A percentile compares a stretch with the other conserved stretches of the same genome.
Conservation (phyloP, 179 eudicot species). For the Camellia oleifera region DNA sequence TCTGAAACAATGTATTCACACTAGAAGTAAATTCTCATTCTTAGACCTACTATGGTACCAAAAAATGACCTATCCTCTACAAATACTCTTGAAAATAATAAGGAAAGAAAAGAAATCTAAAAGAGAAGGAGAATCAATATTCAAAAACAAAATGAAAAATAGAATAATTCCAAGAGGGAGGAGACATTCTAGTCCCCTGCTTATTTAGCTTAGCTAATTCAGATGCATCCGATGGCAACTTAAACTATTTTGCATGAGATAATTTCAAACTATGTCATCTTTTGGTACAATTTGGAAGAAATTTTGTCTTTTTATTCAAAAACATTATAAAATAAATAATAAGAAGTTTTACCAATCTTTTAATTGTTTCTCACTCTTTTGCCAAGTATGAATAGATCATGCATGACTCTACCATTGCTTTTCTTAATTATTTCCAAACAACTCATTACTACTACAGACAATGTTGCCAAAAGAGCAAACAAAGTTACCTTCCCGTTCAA, state of each 20-base stretch:
- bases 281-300: neutral
- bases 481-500: conserved; percentile 35
- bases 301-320: too few species aligned
- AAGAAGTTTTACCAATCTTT: neutral
- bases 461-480: neutral
- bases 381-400: neutral
- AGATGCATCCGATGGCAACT: neutral
- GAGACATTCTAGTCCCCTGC: neutral
- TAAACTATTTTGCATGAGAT: neutral
- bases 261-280: neutral
- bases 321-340: too few species aligned
- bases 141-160: neutral
- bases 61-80: too few species aligned
- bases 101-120: neutral
- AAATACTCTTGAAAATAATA: too few species aligned
- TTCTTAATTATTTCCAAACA: neutral
- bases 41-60: too few species aligned
- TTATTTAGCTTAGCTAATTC: neutral
- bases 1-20: neutral
- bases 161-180: neutral
- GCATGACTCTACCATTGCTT: neutral
- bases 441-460: neutral
- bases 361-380: neutral
- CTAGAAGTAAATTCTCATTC: neutral
- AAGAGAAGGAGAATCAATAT: neutral